Evolutionary conservation across 371 early-diverging fungal species (phyloP), one percentile per base, ranked within the genome.

Genomic region (Rhizopus delemar): DNA sequence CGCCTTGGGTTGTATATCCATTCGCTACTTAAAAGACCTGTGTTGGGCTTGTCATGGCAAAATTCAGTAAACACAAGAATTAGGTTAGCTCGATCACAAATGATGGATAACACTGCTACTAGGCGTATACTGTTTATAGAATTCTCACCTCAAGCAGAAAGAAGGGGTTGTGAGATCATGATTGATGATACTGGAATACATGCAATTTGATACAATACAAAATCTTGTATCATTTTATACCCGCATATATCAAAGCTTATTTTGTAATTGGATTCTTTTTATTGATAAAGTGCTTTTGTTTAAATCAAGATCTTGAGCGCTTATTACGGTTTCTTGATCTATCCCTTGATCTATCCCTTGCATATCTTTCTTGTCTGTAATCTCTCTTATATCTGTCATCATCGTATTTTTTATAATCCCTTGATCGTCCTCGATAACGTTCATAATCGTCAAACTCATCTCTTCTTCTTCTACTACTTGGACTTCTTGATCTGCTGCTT

Each of bases 11-110:
- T 76, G 8, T 75, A 71, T 56, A 71, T 73, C 16, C 67, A 74
- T 46, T 86, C 86, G 12, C 58, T 86, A 12, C 67, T 59, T 3
- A 80, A 80, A 41, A 73, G 71, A 43, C 91, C 93, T 0, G 81
- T 89, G 4, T 72, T 93, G 51, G 94, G 94, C 0, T 65, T 86
- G 16, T 62, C 86, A n/a, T 93, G 93, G 94, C 74, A 90, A 0
- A 90, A 86, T 62, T 80, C 86, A 15, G 80, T 93, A 39, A 91
- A 90, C 52, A 81, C 82, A 0, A 74, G 93, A 15, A 71, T 94
- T 1, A 64, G 84, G 59, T 49, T 93, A 43, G 78, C 81, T 15
- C 56, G 86, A 16, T 68, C 79, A 2, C 66, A 68, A 28, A 65
- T 73, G 60, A 46, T 68, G 43, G 73, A 71, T 39, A 53, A 55